These are phyloP conservation scores for Amanita brunnescens DNA, from an alignment of 768 basidiomycete species.

Conservation along the genomic window DNA sequence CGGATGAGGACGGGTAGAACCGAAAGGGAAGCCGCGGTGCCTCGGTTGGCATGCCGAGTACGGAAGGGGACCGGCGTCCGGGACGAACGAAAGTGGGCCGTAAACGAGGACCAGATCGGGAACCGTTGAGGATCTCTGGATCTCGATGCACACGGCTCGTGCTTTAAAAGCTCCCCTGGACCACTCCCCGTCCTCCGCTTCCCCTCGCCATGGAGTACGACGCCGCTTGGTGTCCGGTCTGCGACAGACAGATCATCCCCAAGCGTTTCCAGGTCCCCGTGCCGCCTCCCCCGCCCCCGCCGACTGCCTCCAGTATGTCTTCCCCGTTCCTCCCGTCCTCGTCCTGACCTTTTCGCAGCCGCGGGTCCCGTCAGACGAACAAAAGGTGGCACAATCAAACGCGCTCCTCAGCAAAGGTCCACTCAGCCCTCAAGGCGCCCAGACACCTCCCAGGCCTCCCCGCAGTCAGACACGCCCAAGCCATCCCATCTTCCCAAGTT, in stretches of 20 bases:
- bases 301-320: slow-evolving; percentile 32
- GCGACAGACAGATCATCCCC: slow-evolving; percentile 73
- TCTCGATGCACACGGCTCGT: slow-evolving; percentile 7
- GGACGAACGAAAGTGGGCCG: slow-evolving; percentile 13
- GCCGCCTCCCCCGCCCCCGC: slow-evolving; percentile 27
- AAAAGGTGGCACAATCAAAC: slow-evolving; percentile 27
- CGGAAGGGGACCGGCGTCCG: slow-evolving; percentile 14
- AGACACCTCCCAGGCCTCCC: slow-evolving; percentile 14
- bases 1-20: slow-evolving; percentile 7
- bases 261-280: slow-evolving; percentile 54
- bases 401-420: slow-evolving; percentile 47
- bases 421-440: slow-evolving; percentile 43
- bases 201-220: slow-evolving; percentile 41
- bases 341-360: slow-evolving; percentile 9
- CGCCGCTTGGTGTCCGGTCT: slow-evolving; percentile 74
- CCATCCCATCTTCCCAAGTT: slow-evolving; percentile 33
- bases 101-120: slow-evolving; percentile 8
- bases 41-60: slow-evolving; percentile 13
- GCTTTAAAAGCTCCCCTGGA: slow-evolving; percentile 21
- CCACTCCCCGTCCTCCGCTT: slow-evolving; percentile 10
- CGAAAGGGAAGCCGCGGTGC: slow-evolving; percentile 20
- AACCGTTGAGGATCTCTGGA: slow-evolving; percentile 5
- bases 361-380: slow-evolving; percentile 14
- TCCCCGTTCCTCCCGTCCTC: background rate
- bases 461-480: slow-evolving; percentile 15